Percentiles rank a stretch among this genome's conserved stretches.
phyloP scores from a whole-genome alignment of 139 green algal genomes.

The Chloropicon primus region DNA sequence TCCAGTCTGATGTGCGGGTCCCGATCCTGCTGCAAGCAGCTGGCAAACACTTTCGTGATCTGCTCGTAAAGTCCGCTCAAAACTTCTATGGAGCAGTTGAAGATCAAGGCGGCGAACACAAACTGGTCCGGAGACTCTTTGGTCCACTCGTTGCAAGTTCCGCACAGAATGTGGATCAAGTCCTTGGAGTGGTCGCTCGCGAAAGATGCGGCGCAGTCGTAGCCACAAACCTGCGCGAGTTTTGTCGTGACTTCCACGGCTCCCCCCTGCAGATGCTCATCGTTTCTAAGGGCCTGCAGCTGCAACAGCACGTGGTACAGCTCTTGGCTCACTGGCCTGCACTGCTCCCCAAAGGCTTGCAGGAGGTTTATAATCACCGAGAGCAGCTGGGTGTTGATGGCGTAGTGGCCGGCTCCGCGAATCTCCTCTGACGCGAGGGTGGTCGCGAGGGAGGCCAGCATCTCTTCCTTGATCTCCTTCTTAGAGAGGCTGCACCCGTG shows the following conservation, averaged over 20 bases:
- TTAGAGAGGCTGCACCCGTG: slow-evolving; percentile 24
- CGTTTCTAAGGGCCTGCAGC: slow-evolving; percentile 31
- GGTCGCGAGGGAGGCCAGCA: slow-evolving; percentile 16
- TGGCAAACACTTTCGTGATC: slow-evolving; percentile 11
- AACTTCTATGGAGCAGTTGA: slow-evolving; percentile 11
- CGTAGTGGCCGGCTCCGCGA: slow-evolving; percentile 17
- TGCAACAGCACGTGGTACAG: slow-evolving; percentile 42
- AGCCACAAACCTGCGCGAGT: not conserved
- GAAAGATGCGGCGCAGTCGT: slow-evolving; percentile 12
- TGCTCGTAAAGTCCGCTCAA: slow-evolving; percentile 21
- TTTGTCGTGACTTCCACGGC: not conserved
- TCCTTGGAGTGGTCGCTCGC: not conserved
- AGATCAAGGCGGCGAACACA: slow-evolving; percentile 35
- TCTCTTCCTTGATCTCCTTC: slow-evolving; percentile 6
- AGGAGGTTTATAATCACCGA: slow-evolving; percentile 27
- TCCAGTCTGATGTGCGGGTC: slow-evolving; percentile 29
- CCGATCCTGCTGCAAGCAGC: slow-evolving; percentile 9
- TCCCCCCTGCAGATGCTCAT: not conserved
- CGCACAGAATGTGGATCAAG: not conserved
- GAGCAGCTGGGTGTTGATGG: slow-evolving; percentile 36
- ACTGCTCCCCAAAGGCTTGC: slow-evolving; percentile 10
- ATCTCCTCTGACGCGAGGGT: slow-evolving; percentile 12
- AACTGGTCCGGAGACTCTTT: slow-evolving; percentile 13
- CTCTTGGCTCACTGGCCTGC: slow-evolving; percentile 13
- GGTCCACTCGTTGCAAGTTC: slow-evolving; percentile 15